Base-by-base conservation (phyloP, 202 grass and related monocot species). In the Zoysia matrella region DNA sequence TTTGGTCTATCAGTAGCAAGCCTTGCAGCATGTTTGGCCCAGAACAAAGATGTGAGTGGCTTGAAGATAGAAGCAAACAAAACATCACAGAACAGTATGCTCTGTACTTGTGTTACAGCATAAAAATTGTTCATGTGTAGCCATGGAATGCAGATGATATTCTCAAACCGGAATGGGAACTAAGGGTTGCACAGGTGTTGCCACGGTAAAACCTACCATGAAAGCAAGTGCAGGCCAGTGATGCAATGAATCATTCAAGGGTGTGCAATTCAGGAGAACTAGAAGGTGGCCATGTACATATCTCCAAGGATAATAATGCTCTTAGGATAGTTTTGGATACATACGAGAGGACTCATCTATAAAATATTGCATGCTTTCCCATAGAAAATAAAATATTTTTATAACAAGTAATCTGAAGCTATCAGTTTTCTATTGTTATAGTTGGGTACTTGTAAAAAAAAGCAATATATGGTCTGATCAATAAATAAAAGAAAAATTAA, bases 171-270 rank as follows among this genome's bases (percentile, higher is more conserved):
- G 74, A 58, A 78, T 15, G 36, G 40, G 67, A n/a, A 45, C 52
- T 68, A 47, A 78, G 60, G 46, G 40, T 43, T 50, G 30, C 69
- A 82, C 14, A 82, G 3, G 7, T 76, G 14, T 48, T 77, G 65
- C 43, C 52, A 72, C 30, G 68, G 53, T 47, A 79, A 69, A 73
- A 60, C 13, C 68, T 54, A 6, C 16, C 64, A 71, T 7, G 49
- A 42, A 78, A 8, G 36, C 39, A 83, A 58, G 60, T 52, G 48
- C 40, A 30, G 51, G 6, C 18, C 45, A 43, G 40, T n/a, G 72
- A 44, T 11, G 45, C 12, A 60, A 61, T 11, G 16, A 61, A 18
- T 60, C 39, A 0, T 12, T 69, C 3, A 52, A 6, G 8, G 10
- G 7, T 15, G 9, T 52, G 47, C 10, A 77, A 46, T 77, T 22